These are phyloP conservation scores for Yarrowia divulgata DNA, from an alignment of 805 yeast genomes.

Conservation along the genomic window DNA sequence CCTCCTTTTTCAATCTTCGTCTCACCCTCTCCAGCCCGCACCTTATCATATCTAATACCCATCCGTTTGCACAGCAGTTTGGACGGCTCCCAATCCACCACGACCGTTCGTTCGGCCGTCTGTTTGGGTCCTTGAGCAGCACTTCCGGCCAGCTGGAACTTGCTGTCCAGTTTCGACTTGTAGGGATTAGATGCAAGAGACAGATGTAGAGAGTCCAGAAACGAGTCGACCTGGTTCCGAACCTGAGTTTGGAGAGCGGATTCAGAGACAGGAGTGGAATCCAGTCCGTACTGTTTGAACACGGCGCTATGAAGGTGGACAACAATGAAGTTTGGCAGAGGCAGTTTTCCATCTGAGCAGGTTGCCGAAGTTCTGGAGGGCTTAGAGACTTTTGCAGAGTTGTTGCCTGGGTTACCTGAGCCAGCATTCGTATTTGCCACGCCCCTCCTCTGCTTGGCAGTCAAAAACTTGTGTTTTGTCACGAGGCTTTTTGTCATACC, in stretches of 20 bases:
- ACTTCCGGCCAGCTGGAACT: slow-evolving; percentile 21
- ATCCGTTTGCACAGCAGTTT: slow-evolving; percentile 16
- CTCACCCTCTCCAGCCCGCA: neutral
- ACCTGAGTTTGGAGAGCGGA: neutral
- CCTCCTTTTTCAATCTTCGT: neutral
- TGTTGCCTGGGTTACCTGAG: neutral
- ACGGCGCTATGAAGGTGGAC: neutral
- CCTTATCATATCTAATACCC: slow-evolving; percentile 1
- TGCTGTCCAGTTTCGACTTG: slow-evolving; percentile 5
- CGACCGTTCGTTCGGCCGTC: neutral
- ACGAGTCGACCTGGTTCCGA: slow-evolving; percentile 1
- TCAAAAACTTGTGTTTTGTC: slow-evolving; percentile 17
- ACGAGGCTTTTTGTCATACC: neutral
- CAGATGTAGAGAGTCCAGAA: neutral
- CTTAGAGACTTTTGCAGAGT: no score
- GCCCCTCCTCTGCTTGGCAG: neutral
- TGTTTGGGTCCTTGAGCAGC: neutral
- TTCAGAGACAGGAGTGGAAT: neutral
- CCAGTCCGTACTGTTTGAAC: slow-evolving; percentile 6
- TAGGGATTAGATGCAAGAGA: neutral
- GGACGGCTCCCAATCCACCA: slow-evolving; percentile 12
- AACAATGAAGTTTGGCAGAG: slow-evolving; percentile 3
- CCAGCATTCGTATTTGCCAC: neutral
- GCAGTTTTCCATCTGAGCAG: slow-evolving; percentile 24
- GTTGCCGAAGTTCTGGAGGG: neutral